phyloP scores from a whole-genome alignment of 257 asterid species.

The Plantago major region DNA sequence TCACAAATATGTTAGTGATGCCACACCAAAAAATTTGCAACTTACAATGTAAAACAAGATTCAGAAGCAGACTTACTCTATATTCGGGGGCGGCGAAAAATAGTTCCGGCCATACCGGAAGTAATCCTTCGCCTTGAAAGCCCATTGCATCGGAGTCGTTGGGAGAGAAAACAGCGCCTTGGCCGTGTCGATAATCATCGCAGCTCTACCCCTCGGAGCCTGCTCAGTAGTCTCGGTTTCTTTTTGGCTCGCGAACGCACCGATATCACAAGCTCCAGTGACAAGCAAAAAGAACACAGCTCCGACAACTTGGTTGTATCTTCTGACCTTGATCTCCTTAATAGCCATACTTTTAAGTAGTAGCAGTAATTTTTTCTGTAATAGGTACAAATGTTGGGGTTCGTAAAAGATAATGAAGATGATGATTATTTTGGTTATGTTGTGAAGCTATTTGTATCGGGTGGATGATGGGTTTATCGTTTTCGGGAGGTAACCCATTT shows the following conservation, averaged over 20 bases:
- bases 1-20: background rate
- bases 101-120: background rate
- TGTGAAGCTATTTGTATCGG: no score
- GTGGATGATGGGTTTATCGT: no score
- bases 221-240: background rate
- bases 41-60: background rate
- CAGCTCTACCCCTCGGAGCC: background rate
- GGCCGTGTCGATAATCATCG: slow-evolving; percentile 1
- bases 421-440: no score
- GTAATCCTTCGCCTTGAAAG: background rate
- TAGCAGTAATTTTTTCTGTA: no score
- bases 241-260: background rate
- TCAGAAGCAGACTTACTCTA: background rate
- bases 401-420: no score
- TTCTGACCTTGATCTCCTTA: background rate
- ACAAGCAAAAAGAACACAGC: background rate
- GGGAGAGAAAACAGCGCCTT: slow-evolving; percentile 6
- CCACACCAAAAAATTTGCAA: no score
- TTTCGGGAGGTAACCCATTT: no score
- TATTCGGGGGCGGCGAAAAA: slow-evolving; percentile 8
- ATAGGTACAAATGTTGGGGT: no score
- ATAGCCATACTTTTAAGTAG: background rate
- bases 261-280: background rate
- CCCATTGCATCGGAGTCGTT: background rate
- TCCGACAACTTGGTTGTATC: background rate